Percentiles rank a stretch among this genome's conserved stretches.
Conservation (phyloP, 805 yeast genomes). For the Saccharomycopsis olivae region DNA sequence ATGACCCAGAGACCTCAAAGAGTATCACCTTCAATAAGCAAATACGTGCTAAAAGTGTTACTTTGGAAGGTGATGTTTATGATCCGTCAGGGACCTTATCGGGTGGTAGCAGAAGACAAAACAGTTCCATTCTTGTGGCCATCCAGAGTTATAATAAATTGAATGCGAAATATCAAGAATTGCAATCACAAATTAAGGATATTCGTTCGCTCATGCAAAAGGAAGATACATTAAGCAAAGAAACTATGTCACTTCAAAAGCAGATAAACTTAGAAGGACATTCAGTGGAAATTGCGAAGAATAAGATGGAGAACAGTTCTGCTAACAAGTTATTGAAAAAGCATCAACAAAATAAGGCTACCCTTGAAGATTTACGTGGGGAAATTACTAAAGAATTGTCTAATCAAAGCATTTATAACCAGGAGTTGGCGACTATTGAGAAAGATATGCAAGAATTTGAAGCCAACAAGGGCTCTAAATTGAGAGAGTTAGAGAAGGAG, state of each 20-base stretch:
- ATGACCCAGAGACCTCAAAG: slow-evolving; percentile 82
- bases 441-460: slow-evolving; percentile 76
- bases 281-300: slow-evolving; percentile 44
- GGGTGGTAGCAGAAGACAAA: slow-evolving; percentile 76
- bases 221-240: slow-evolving; percentile 34
- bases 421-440: slow-evolving; percentile 45
- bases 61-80: slow-evolving; percentile 86
- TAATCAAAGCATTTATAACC: slow-evolving; percentile 25
- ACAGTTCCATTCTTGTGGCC: slow-evolving; percentile 47
- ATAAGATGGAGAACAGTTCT: slow-evolving; percentile 44
- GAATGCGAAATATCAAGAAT: slow-evolving; percentile 27
- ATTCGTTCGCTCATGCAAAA: slow-evolving; percentile 32
- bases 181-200: slow-evolving; percentile 33
- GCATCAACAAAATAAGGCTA: slow-evolving; percentile 34
- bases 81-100: slow-evolving; percentile 95
- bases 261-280: slow-evolving; percentile 48
- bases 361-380: slow-evolving; percentile 32
- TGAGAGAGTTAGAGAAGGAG: slow-evolving; percentile 52
- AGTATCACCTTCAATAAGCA: slow-evolving; percentile 78
- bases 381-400: slow-evolving; percentile 29
- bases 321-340: slow-evolving; percentile 45
- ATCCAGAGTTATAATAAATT: slow-evolving; percentile 55
- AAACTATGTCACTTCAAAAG: slow-evolving; percentile 47
- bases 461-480: slow-evolving; percentile 68
- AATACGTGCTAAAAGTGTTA: slow-evolving; percentile 72